A percentile compares a stretch with the other conserved stretches of the same genome.
phyloP scores from a whole-genome alignment of 139 green algal species.

The Chlamydomonas sphaeroides region DNA sequence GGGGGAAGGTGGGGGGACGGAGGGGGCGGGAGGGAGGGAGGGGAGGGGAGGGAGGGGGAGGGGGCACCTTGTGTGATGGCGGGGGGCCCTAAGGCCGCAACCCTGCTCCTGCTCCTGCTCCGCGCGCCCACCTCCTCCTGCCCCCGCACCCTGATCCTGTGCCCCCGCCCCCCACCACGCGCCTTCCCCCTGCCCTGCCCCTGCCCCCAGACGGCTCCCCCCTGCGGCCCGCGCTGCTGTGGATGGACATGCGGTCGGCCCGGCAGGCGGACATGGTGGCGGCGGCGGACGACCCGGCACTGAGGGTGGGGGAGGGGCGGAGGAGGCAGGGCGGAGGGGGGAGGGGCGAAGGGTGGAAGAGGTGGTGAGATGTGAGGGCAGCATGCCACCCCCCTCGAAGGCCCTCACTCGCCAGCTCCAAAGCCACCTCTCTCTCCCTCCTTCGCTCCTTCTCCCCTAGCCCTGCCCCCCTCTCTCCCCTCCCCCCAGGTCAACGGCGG shows the following conservation, averaged over 20 bases:
- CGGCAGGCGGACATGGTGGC: constrained; percentile 71
- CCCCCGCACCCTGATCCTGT: no score
- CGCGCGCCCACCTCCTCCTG: no score
- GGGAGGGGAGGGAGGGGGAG: not conserved
- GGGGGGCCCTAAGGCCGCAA: no score
- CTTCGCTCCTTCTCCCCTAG: no score
- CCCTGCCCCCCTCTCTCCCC: not conserved
- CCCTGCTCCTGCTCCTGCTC: no score
- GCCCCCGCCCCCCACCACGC: no score
- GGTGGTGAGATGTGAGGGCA: no score
- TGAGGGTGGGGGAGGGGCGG: constrained; percentile 50
- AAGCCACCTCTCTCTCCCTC: no score
- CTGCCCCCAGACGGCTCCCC: constrained; percentile 6
- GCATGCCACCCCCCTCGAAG: no score
- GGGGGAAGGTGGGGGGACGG: constrained; percentile 40
- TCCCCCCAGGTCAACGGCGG: constrained; percentile 73
- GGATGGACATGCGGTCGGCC: constrained; percentile 84
- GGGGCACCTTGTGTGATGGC: not conserved
- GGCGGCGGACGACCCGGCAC: constrained; percentile 59
- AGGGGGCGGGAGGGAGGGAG: not conserved
- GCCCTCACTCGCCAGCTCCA: no score
- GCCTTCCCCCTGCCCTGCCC: no score
- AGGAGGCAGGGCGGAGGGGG: not conserved
- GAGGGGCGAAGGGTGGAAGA: not conserved
- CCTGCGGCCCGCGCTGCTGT: constrained; percentile 78